Base-by-base conservation (phyloP, 805 yeast species). In the Saturnispora besseyi region DNA sequence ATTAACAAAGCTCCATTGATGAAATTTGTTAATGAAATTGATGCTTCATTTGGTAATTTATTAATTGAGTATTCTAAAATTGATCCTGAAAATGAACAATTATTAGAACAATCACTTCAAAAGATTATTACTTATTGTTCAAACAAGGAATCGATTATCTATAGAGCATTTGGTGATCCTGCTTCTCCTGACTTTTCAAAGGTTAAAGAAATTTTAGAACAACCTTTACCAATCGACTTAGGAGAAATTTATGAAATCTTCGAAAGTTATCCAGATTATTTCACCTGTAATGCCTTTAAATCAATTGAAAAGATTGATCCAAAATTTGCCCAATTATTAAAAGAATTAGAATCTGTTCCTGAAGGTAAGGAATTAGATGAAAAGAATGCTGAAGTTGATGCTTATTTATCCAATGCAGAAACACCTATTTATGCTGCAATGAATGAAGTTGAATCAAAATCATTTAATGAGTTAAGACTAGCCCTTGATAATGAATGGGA, bases 221-320 rank as follows among this genome's bases (percentile, higher is more conserved):
- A 54, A 37, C 63, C 64, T 24, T 50, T 56, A 51, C 65, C 64
- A 37, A 61, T 61, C 46, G 59, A 57, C 46, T 50, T 61, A 15
- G 24, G 46, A 30, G 64, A 62, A 46, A 40, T 62, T n/a, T 58
- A 57, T 47, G 62, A 61, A 48, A 48, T 59, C 13, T 58, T 60
- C 26, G 60, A 60, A 40, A 49, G 47, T 33, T 56, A 54, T 46
- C 55, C 59, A 22, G 62, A 62, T 48, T 60, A 57, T 46, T 57
- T 55, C 40, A 34, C 43, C 1, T 53, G 57, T 31, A 49, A 46
- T 26, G 37, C 59, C 30, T 62, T 51, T 31, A 50, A 45, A 13
- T 15, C 53, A 4, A 38, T 62, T 22, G 44, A 56, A 32, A 45
- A 50, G 33, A 50, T 63, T 26, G 65, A 62, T 50, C 50, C 61